Conservation (phyloP, 106 monocot species). For the Iris macrosiphon region DNA sequence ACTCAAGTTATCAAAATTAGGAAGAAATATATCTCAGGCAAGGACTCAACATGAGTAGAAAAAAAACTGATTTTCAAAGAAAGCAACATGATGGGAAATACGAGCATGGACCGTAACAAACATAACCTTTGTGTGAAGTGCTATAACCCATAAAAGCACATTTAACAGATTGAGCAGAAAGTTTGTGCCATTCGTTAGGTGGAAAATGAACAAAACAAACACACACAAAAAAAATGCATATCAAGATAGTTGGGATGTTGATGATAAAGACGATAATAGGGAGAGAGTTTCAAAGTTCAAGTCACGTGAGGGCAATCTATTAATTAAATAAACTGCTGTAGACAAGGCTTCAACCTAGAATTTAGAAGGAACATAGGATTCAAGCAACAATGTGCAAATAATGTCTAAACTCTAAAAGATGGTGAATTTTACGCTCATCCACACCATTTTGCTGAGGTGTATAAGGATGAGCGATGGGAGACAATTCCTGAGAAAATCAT, state of each 20-base stretch:
- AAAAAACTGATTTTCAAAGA: no score
- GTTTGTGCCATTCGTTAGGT: constrained; percentile 3
- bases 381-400: not conserved
- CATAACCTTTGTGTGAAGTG: no score
- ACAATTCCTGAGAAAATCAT: constrained; percentile 8
- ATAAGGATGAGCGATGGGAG: constrained; percentile 6
- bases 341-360: constrained; percentile 1
- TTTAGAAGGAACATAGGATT: not conserved
- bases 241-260: not conserved
- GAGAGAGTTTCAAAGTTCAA: not conserved
- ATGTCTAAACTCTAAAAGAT: not conserved
- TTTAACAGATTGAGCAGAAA: not conserved
- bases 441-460: constrained; percentile 17
- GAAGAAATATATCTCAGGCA: no score
- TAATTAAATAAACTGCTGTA: constrained; percentile 11
- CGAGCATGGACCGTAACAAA: no score
- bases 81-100: no score
- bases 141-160: constrained; percentile 14
- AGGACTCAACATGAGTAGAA: no score
- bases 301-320: not conserved
- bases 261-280: constrained; percentile 1
- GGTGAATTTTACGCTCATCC: constrained; percentile 3
- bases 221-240: constrained; percentile 9
- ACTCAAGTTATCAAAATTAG: no score
- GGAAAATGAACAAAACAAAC: constrained; percentile 11